Evolutionary conservation across 495 filamentous ascomycete genomes (phyloP).

Genomic region (Xylaria sp.): DNA sequence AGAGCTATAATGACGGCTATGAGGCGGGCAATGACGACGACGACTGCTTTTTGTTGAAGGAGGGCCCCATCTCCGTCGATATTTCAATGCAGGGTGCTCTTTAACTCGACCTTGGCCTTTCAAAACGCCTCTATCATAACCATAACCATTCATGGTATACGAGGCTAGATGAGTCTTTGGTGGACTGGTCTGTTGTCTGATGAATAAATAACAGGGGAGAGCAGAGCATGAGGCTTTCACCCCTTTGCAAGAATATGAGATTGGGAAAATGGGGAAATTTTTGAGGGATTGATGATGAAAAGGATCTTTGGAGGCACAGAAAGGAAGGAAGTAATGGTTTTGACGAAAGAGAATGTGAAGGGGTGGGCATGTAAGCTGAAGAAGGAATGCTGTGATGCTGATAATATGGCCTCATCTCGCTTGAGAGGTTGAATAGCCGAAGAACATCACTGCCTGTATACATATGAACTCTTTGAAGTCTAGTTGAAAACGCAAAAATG

Average conservation of each 20-base stretch:
- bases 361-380: background rate
- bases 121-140: background rate
- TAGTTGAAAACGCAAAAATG: conserved; percentile 4
- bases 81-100: conserved; percentile 9
- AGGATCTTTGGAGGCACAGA: background rate
- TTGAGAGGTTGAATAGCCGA: background rate
- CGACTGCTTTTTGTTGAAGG: background rate
- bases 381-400: background rate
- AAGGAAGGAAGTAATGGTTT: background rate
- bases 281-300: background rate
- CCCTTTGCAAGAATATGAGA: background rate
- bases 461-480: background rate
- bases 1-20: background rate
- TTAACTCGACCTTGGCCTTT: background rate
- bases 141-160: background rate
- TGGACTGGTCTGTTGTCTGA: background rate
- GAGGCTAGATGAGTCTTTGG: background rate
- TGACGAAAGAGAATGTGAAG: background rate
- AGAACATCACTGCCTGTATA: background rate
- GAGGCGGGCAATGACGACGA: background rate
- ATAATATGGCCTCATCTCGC: background rate
- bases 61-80: background rate
- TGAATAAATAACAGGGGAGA: background rate
- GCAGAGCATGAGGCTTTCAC: background rate
- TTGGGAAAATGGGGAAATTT: background rate